Base-by-base conservation (phyloP, 2,329 filamentous ascomycete genomes). In the Shiraia sp. region DNA sequence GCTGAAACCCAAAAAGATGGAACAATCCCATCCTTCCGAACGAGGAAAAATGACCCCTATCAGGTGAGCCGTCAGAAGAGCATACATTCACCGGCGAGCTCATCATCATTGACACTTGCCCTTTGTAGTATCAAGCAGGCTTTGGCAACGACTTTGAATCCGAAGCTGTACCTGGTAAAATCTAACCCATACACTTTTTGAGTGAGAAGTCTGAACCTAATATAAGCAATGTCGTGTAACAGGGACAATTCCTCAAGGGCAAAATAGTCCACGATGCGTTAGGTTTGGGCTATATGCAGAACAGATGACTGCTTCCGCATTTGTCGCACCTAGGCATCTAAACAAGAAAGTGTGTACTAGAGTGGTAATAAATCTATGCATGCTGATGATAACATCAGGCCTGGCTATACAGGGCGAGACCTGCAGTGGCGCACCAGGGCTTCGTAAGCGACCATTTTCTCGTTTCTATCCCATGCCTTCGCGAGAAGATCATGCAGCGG, bases 1-100 rank as follows among this genome's bases (percentile, higher is more conserved):
- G 79, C 79, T 0, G 78, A 80, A 56, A 81, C 79, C n/a, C 79
- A 82, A 51, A 74, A 81, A 55, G 73, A 82, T 57, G 79, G 75
- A 0, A 55, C 69, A 0, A 74, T 81, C 17, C 79, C 78, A 9
- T 80, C 78, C 0, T 82, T 82, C 51, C 71, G 66, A 3, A 73
- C 70, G 46, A 74, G 72, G 61, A 78, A 65, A 64, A 82, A 79
- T 49, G 77, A 79, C 56, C 77, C 76, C 25, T 79, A 80, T 58
- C 63, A 76, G 62, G 74, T 75, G 63, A 52, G 55, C 56, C 45
- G 32, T n/a, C n/a, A 55, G 34, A 27, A 13, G 8, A 8, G 10
- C 15, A 4, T 14, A 10, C 7, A 7, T 7, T 12, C 13, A 28
- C 26, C 13, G 12, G 8, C 13, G n/a, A 34, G 16, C 13, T 27